These are phyloP conservation scores for Tuber calosporum DNA, from an alignment of 495 filamentous ascomycete species.

Conservation along the genomic window DNA sequence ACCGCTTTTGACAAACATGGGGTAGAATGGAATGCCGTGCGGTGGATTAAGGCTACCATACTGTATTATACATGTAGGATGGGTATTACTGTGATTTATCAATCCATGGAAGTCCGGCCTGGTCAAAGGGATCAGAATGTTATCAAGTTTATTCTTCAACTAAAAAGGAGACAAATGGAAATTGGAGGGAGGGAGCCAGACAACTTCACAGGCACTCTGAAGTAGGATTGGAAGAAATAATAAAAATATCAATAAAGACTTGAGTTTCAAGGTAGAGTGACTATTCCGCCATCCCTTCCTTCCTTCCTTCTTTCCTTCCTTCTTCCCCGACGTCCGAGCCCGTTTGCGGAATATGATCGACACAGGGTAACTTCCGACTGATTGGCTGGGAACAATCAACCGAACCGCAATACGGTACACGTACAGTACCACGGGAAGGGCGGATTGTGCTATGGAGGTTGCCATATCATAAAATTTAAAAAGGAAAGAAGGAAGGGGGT, in stretches of 20 bases:
- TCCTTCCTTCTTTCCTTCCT: background rate
- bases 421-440: background rate
- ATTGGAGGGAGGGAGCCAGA: background rate
- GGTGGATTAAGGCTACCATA: too few species aligned
- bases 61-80: too few species aligned
- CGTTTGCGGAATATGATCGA: constrained; percentile 1
- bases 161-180: too few species aligned
- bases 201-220: background rate
- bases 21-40: background rate
- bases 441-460: too few species aligned
- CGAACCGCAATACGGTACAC: background rate
- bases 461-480: too few species aligned
- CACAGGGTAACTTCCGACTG: background rate
- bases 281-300: background rate
- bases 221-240: background rate
- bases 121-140: too few species aligned
- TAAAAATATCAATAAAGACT: background rate
- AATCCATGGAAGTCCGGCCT: background rate
- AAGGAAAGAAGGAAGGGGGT: background rate
- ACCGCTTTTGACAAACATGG: background rate
- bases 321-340: background rate
- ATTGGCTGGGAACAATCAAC: background rate
- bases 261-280: background rate
- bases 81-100: background rate
- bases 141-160: too few species aligned